Evolutionary conservation across 2,329 filamentous ascomycete species (phyloP).

Genomic region (Aureobasidium sp.): DNA sequence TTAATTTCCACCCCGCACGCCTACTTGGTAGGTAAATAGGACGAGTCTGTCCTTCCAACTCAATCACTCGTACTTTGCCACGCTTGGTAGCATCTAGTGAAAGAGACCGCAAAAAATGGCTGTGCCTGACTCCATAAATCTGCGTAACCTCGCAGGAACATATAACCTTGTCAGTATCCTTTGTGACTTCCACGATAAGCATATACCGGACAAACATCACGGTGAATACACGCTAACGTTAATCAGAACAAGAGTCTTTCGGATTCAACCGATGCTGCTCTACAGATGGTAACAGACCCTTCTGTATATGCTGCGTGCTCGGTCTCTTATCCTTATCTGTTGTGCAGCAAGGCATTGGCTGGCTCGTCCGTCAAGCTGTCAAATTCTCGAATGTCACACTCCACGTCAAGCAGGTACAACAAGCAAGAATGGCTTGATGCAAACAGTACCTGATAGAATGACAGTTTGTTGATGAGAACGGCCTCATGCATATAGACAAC

Average conservation of each 20-base stretch:
- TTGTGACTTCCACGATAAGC: background rate
- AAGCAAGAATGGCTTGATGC: background rate
- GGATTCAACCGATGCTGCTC: constrained; percentile 59
- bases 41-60: background rate
- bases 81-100: background rate
- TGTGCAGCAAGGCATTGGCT: constrained; percentile 36
- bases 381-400: constrained; percentile 62
- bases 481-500: constrained; percentile 56
- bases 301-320: background rate
- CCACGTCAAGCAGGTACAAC: constrained; percentile 38
- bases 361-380: constrained; percentile 46
- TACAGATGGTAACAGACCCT: constrained; percentile 47
- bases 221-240: background rate
- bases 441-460: background rate
- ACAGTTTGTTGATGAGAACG: constrained; percentile 42
- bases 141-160: constrained; percentile 60
- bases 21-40: background rate
- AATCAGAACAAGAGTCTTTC: constrained; percentile 68
- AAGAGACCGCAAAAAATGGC: constrained; percentile 51
- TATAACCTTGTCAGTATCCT: constrained; percentile 52
- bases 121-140: constrained; percentile 59
- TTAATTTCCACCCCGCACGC: background rate
- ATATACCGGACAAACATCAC: background rate
- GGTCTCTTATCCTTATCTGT: background rate
- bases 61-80: background rate